Evolutionary conservation across 345 rosid genomes (phyloP), one percentile per base, ranked within the genome.

Genomic region (Sisymbrium irio): DNA sequence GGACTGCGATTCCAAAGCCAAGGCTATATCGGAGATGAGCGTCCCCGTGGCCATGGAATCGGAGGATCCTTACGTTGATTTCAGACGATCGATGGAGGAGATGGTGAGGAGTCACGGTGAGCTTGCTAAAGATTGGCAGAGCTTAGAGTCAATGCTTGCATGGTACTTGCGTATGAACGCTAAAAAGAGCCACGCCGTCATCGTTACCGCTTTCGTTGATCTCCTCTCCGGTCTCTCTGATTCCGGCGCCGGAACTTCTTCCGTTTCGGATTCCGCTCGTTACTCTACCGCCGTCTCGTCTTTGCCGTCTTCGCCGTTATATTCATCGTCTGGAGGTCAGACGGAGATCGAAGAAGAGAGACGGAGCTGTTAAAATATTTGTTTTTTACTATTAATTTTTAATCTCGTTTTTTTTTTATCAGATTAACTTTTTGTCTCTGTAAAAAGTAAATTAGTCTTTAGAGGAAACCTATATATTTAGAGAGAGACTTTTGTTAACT

Each of bases 61-160:
- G 0, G 93, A 84, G 20, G 85, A 92, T 70, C 99, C 99, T 0
- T 92, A 94, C 36, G 61, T 47, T 0, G 99, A 94, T 62, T 94
- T 94, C 73, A 76, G 85, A 58, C 69, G 81, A 54, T 94, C 99
- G 5, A 94, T 94, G 97, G 97, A 94, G 77, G 99, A 94, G 82
- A 92, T 94, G 97, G 99, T 92, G 76, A 83, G 64, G 70, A 80
- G 82, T 32, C 88, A 88, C 64, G 84, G 86, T 22, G 78, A 73
- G 58, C 36, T 78, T 6, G 57, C 86, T 44, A 83, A 86, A 39
- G 96, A 94, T 19, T 88, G 97, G 97, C 83, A 79, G 1, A 71
- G 87, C 19, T 81, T 94, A 77, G 96, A 92, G 65, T 87, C 87
- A 76, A 50, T 94, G 82, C 71, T 94, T 61, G 85, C 83, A 0